phyloP scores from a whole-genome alignment of 2,329 filamentous ascomycete species.

The Diaporthe destruens region DNA sequence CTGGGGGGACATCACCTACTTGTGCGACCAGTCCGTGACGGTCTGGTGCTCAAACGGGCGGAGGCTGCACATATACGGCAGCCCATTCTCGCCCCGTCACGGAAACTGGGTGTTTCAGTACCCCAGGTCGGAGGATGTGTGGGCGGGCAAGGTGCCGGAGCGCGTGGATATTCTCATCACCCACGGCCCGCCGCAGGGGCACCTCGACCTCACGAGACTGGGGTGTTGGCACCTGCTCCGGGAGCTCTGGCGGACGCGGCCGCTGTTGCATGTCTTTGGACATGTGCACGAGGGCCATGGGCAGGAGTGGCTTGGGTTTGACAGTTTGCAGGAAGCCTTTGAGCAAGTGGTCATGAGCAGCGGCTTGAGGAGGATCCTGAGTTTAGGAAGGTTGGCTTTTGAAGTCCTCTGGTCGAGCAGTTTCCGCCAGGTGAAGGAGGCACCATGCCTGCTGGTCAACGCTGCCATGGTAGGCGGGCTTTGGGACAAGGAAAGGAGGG shows the following conservation, averaged over 20 bases:
- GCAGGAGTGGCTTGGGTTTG: conserved; percentile 1
- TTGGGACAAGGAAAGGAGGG: conserved; percentile 18
- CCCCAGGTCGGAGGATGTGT: conserved; percentile 47
- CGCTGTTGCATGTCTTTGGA: conserved; percentile 53
- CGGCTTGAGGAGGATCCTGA: background rate
- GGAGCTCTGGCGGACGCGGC: conserved; percentile 50
- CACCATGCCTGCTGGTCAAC: conserved; percentile 10
- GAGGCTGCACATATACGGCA: conserved; percentile 52
- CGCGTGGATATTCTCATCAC: conserved; percentile 53
- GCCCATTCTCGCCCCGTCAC: conserved; percentile 50
- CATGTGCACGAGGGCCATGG: conserved; percentile 51
- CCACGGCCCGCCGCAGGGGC: conserved; percentile 50
- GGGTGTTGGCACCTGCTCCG: conserved; percentile 48
- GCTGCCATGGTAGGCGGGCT: conserved; percentile 18
- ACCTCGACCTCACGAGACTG: conserved; percentile 49
- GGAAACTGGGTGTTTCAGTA: conserved; percentile 60
- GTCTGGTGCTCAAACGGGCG: conserved; percentile 49
- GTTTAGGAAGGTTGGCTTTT: conserved; percentile 15
- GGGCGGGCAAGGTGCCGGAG: conserved; percentile 45
- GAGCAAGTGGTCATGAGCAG: conserved; percentile 4
- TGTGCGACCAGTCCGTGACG: conserved; percentile 48
- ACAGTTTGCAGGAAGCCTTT: conserved; percentile 5
- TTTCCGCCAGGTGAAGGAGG: background rate
- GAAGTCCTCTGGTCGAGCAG: background rate
- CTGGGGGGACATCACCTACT: conserved; percentile 52